Conservation (phyloP, 78 protist species). For the Cyanophora paradoxa region DNA sequence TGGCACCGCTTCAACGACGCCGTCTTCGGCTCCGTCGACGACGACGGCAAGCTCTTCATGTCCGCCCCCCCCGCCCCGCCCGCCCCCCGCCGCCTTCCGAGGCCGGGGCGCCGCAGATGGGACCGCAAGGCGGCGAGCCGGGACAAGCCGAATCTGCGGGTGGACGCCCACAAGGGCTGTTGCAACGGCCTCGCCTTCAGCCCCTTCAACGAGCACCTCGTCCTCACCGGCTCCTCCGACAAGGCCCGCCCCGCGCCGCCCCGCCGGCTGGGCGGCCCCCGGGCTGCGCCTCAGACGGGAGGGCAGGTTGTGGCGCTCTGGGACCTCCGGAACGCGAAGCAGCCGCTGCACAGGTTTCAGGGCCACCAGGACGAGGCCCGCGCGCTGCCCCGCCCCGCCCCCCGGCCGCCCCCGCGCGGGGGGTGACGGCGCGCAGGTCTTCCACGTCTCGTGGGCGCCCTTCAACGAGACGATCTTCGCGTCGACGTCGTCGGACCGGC, state of each 20-base stretch:
- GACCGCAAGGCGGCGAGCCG: neutral
- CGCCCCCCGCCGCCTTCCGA: neutral
- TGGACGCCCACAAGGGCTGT: too few relatives aligned
- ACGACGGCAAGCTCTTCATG: constrained; percentile 54
- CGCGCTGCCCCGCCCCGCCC: neutral
- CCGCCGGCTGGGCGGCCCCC: too few relatives aligned
- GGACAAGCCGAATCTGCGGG: neutral
- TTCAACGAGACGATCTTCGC: constrained; percentile 77
- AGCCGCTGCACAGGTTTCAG: constrained; percentile 56
- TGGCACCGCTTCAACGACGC: constrained; percentile 58
- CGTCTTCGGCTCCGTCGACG: constrained; percentile 83
- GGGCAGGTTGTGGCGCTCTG: constrained; percentile 8
- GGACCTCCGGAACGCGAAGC: constrained; percentile 8
- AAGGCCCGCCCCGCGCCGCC: neutral
- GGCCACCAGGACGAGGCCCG: constrained; percentile 54
- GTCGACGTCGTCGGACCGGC: constrained; percentile 68
- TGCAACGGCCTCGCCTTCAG: neutral
- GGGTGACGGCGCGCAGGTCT: too few relatives aligned
- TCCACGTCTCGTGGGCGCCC: constrained; percentile 70
- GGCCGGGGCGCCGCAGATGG: neutral
- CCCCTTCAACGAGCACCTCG: neutral
- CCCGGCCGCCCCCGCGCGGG: neutral
- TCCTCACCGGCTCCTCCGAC: constrained; percentile 1
- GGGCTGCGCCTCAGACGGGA: neutral
- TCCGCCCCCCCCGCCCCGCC: neutral